A percentile compares a stretch with the other conserved stretches of the same genome.
Conservation (phyloP, 2,329 filamentous ascomycete species). For the Sporothrix protearum region DNA sequence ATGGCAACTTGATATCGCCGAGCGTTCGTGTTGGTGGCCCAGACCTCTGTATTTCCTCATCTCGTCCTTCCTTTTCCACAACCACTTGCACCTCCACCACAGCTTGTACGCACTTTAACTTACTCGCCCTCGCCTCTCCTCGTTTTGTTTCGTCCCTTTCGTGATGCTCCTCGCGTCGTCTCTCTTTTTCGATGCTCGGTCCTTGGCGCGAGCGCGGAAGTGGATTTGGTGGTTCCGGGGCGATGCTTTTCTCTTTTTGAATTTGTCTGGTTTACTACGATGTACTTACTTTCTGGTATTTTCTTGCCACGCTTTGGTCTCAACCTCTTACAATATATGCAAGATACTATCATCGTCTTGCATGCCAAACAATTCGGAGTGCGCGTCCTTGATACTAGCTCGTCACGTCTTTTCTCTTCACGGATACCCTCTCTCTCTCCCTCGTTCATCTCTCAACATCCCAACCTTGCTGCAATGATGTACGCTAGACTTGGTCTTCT, state of each 20-base stretch:
- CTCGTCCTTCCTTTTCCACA: background rate
- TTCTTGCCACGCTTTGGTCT: background rate
- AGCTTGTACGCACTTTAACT: background rate
- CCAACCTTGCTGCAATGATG: background rate
- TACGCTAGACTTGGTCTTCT: background rate
- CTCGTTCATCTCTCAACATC: background rate
- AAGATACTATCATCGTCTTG: background rate
- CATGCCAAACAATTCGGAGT: background rate
- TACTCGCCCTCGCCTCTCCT: background rate
- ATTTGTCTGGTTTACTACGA: too few species aligned
- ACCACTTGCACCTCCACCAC: background rate
- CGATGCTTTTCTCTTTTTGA: background rate
- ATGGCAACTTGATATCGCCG: background rate
- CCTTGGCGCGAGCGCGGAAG: background rate
- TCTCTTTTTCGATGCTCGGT: background rate
- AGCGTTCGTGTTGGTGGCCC: conserved; percentile 8
- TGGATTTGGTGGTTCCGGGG: background rate
- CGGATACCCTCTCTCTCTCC: background rate
- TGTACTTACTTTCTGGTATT: background rate
- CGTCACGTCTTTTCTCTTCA: background rate
- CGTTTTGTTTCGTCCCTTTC: background rate
- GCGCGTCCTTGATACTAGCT: background rate
- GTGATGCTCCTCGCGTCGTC: background rate
- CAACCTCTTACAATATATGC: background rate
- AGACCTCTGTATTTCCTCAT: background rate